A percentile compares a stretch with the other conserved stretches of the same genome.
phyloP scores from a whole-genome alignment of 1,139 yeast genomes.

The Suhomyces coccinellae region DNA sequence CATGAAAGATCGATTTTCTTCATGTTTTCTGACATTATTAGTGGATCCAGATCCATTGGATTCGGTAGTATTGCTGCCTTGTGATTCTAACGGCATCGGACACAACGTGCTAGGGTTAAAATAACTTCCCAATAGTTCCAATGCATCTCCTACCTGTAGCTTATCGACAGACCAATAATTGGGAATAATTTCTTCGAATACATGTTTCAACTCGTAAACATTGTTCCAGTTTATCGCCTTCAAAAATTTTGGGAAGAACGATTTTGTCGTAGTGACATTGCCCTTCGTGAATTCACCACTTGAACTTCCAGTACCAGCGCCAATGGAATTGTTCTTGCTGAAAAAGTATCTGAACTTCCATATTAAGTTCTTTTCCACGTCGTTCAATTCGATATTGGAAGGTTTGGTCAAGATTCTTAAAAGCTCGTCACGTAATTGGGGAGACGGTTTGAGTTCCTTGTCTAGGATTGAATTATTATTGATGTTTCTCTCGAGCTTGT shows the following conservation, averaged over 20 bases:
- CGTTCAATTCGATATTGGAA: constrained; percentile 77
- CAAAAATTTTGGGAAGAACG: constrained; percentile 79
- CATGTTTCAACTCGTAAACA: constrained; percentile 75
- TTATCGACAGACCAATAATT: constrained; percentile 57
- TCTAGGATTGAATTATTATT: constrained; percentile 77
- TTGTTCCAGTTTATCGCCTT: constrained; percentile 90
- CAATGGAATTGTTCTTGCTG: constrained; percentile 53
- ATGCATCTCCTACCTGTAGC: constrained; percentile 88
- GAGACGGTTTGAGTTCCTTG: constrained; percentile 84
- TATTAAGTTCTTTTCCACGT: constrained; percentile 80
- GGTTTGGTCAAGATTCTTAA: constrained; percentile 70
- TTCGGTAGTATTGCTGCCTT: neutral
- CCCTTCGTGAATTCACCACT: constrained; percentile 10
- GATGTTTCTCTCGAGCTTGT: constrained; percentile 74
- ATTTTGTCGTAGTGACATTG: constrained; percentile 32
- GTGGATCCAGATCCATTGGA: constrained; percentile 1
- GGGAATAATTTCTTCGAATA: constrained; percentile 56
- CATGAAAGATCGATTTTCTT: constrained; percentile 33
- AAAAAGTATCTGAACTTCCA: constrained; percentile 93
- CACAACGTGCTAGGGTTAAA: constrained; percentile 46
- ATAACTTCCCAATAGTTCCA: constrained; percentile 79
- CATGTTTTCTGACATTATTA: constrained; percentile 20
- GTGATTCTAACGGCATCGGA: constrained; percentile 8
- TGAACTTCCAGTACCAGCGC: constrained; percentile 7
- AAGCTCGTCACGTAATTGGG: constrained; percentile 76